Conservation (phyloP, 2,329 filamentous ascomycete genomes). For the Apiospora koreana region DNA sequence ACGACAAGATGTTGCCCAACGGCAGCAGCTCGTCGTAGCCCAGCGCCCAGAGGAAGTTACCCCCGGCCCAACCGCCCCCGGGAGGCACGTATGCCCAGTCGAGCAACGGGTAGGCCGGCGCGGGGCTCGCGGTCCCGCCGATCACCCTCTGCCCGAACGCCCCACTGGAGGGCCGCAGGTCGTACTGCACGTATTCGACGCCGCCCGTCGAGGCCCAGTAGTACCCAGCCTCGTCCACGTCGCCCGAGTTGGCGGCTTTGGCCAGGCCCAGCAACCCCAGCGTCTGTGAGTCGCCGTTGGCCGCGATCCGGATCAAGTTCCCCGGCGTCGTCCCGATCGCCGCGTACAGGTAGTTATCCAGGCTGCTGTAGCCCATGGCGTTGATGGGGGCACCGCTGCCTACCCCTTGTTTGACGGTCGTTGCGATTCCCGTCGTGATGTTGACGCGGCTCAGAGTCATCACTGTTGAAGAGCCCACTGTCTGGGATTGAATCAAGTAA, state of each 20-base stretch:
- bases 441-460: slow-evolving; percentile 18
- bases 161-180: slow-evolving; percentile 18
- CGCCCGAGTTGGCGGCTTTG: slow-evolving; percentile 18
- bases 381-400: slow-evolving; percentile 22
- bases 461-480: background rate
- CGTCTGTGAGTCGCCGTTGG: slow-evolving; percentile 16
- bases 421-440: slow-evolving; percentile 14
- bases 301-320: slow-evolving; percentile 23
- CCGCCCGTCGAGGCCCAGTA: slow-evolving; percentile 20
- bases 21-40: background rate
- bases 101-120: slow-evolving; percentile 12
- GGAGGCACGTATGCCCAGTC: slow-evolving; percentile 24
- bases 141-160: slow-evolving; percentile 17
- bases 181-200: slow-evolving; percentile 20
- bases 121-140: background rate
- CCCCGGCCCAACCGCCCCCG: background rate
- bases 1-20: background rate
- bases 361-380: slow-evolving; percentile 26
- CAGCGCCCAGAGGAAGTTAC: background rate
- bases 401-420: slow-evolving; percentile 8
- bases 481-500: slow-evolving; percentile 19
- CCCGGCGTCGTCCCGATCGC: background rate
- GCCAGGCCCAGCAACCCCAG: slow-evolving; percentile 15
- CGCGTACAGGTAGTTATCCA: slow-evolving; percentile 27
- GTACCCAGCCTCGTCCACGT: slow-evolving; percentile 23